A percentile compares a stretch with the other conserved stretches of the same genome.
Evolutionary conservation across 768 basidiomycete genomes (phyloP).

Genomic region (Pleurotus tuoliensis): DNA sequence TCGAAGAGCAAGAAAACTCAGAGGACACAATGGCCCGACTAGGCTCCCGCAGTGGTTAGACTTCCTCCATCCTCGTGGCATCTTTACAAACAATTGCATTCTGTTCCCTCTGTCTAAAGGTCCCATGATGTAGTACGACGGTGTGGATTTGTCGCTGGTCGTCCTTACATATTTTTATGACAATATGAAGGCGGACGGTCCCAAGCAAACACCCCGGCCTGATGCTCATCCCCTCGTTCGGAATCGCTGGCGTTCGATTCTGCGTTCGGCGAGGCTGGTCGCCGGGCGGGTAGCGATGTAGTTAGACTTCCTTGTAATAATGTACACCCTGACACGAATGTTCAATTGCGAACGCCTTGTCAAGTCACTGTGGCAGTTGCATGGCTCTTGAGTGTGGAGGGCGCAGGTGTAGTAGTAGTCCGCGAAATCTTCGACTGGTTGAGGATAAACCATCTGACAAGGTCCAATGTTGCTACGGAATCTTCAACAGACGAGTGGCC

Average conservation of each 20-base stretch:
- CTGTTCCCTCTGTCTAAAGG: slow-evolving; percentile 28
- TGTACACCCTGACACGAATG: no score
- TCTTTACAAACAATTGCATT: slow-evolving; percentile 12
- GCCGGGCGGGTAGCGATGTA: no score
- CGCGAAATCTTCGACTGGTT: slow-evolving; percentile 42
- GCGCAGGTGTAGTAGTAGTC: background rate
- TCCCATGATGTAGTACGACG: slow-evolving; percentile 36
- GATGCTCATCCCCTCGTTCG: no score
- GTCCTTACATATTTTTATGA: no score
- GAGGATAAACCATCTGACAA: slow-evolving; percentile 78
- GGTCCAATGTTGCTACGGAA: slow-evolving; percentile 82
- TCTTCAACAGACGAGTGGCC: slow-evolving; percentile 94
- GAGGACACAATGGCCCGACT: slow-evolving; percentile 79
- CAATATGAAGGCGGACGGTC: no score
- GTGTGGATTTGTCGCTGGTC: no score
- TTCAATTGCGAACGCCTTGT: background rate
- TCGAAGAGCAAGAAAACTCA: slow-evolving; percentile 81
- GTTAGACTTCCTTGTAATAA: no score
- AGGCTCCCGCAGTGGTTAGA: slow-evolving; percentile 70
- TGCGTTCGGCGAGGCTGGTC: no score
- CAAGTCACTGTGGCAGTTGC: background rate
- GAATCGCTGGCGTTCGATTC: no score
- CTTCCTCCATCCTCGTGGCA: slow-evolving; percentile 13
- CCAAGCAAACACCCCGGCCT: no score
- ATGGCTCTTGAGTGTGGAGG: background rate